These are phyloP conservation scores for Entomortierella beljakovae DNA, from an alignment of 192 early-diverging fungal genomes.

Conservation along the genomic window DNA sequence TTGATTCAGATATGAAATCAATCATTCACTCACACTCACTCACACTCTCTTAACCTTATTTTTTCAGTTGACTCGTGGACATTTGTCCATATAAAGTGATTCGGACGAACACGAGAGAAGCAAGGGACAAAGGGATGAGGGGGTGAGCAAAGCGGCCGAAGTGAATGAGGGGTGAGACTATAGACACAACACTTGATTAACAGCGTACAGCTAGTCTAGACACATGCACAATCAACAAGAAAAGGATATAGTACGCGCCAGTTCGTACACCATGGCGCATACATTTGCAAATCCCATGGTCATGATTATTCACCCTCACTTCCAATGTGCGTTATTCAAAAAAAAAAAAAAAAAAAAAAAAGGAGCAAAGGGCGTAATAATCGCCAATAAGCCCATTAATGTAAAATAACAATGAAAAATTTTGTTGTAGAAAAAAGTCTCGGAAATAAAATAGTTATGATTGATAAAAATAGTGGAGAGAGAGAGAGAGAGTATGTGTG, in stretches of 20 bases:
- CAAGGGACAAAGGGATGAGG: constrained; percentile 10
- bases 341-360: not conserved
- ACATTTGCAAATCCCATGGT: not conserved
- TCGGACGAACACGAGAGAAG: not conserved
- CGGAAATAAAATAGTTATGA: no score
- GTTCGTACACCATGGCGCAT: not conserved
- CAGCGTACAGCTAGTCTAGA: not conserved
- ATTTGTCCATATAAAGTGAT: not conserved
- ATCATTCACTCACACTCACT: not conserved
- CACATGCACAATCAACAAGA: constrained; percentile 3
- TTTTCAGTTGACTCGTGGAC: not conserved
- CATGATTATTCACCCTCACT: no score
- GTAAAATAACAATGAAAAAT: no score
- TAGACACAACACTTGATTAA: not conserved
- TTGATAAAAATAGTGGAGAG: no score
- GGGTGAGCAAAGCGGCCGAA: constrained; percentile 1
- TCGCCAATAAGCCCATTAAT: not conserved
- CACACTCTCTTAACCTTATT: not conserved
- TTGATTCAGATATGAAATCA: no score
- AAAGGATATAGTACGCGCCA: not conserved
- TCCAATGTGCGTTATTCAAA: not conserved
- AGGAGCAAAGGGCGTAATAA: not conserved
- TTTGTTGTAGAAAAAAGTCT: not conserved
- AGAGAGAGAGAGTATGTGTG: no score
- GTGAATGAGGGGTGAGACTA: constrained; percentile 13